A percentile compares a stretch with the other conserved stretches of the same genome.
Conservation (phyloP, 2,329 filamentous ascomycete species). For the Sporothrix globosa region DNA sequence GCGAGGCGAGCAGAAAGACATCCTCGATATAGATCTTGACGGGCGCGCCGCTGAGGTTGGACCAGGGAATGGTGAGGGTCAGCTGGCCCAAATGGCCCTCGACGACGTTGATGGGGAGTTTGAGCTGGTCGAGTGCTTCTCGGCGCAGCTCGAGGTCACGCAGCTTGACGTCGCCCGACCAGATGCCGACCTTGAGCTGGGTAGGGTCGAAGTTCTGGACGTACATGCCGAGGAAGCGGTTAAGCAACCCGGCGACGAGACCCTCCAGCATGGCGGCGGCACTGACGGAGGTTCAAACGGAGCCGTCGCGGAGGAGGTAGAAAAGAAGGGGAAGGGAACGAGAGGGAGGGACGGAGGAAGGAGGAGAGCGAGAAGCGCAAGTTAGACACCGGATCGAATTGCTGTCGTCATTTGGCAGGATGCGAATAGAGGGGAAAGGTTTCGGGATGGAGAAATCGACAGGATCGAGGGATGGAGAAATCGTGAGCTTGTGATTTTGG, state of each 20-base stretch:
- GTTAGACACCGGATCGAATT: neutral
- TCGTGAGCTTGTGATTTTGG: neutral
- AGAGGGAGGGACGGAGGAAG: neutral
- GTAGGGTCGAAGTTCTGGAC: conserved; percentile 99
- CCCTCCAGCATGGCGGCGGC: conserved; percentile 86
- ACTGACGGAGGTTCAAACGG: conserved; percentile 20
- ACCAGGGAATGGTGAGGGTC: conserved; percentile 94
- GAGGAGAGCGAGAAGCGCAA: neutral
- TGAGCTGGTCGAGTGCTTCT: conserved; percentile 96
- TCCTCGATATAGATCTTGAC: conserved; percentile 96
- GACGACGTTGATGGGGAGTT: conserved; percentile 92
- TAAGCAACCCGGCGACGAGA: conserved; percentile 93
- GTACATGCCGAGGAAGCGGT: conserved; percentile 99
- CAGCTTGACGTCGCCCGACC: conserved; percentile 97
- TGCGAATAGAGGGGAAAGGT: neutral
- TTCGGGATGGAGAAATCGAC: neutral
- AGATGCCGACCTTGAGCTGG: conserved; percentile 98
- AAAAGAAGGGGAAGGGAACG: neutral
- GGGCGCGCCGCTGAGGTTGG: conserved; percentile 89
- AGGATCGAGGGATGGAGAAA: neutral
- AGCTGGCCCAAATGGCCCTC: conserved; percentile 92
- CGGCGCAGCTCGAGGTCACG: conserved; percentile 87
- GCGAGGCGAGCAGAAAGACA: conserved; percentile 92
- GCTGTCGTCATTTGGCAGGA: conserved; percentile 25
- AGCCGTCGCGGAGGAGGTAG: neutral